Evolutionary conservation across 1,284 basidiomycete species (phyloP).

Genomic region (Chiua sp.): DNA sequence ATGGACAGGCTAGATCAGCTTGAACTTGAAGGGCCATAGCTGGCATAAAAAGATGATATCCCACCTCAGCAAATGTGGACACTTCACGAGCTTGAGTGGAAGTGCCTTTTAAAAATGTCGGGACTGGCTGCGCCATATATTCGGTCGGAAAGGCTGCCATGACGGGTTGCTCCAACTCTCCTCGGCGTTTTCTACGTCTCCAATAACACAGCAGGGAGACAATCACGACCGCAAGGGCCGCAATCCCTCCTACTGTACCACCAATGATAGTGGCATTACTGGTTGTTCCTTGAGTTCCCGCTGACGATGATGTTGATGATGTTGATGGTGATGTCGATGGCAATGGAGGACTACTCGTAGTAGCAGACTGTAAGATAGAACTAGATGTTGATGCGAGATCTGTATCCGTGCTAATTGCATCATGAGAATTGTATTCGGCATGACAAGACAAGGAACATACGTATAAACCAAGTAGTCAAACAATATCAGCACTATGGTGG

Average conservation of each 20-base stretch:
- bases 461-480: background rate
- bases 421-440: background rate
- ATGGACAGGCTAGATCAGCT: no score
- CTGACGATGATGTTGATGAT: background rate
- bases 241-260: conserved; percentile 6
- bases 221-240: background rate
- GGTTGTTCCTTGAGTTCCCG: background rate
- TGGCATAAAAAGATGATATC: no score
- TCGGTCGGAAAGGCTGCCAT: background rate
- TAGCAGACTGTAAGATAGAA: no score
- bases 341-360: no score
- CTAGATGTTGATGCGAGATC: no score
- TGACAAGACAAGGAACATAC: background rate
- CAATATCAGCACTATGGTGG: background rate
- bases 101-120: background rate
- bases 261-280: conserved; percentile 6
- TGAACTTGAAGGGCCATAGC: no score
- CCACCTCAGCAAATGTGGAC: no score
- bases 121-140: background rate
- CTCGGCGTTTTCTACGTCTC: background rate
- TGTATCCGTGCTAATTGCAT: conserved; percentile 1
- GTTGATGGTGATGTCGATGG: no score
- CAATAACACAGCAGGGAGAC: conserved; percentile 9
- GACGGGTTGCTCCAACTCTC: background rate
- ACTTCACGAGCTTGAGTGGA: no score